Conservation (phyloP, 1,284 basidiomycete genomes). For the Ganoderma lucidum region DNA sequence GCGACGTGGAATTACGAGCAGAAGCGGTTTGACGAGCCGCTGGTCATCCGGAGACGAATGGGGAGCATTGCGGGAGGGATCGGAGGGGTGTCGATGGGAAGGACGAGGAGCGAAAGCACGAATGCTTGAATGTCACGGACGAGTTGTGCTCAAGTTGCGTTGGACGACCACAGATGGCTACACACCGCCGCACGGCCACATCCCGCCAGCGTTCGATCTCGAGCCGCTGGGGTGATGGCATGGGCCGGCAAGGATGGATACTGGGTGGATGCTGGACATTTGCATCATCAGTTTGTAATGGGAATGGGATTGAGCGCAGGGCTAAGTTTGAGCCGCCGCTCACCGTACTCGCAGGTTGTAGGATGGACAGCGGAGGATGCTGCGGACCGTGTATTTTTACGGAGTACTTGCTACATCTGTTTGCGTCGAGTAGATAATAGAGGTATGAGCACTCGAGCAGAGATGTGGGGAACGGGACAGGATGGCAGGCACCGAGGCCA, state of each 20-base stretch:
- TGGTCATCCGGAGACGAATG: constrained; percentile 44
- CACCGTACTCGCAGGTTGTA: constrained; percentile 6
- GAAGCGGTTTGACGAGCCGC: constrained; percentile 67
- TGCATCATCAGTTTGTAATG: neutral
- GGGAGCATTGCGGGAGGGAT: constrained; percentile 37
- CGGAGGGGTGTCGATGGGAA: constrained; percentile 24
- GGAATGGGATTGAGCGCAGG: constrained; percentile 5
- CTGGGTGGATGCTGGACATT: constrained; percentile 3
- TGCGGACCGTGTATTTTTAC: constrained; percentile 20
- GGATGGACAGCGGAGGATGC: neutral
- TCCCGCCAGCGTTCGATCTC: constrained; percentile 7
- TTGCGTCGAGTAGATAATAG: constrained; percentile 8
- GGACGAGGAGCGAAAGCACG: constrained; percentile 40
- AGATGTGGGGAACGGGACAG: neutral
- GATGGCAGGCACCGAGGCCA: constrained; percentile 11
- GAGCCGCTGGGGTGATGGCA: constrained; percentile 8
- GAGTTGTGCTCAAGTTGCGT: neutral
- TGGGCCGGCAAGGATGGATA: neutral
- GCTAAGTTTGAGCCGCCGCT: neutral
- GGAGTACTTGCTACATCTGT: constrained; percentile 9
- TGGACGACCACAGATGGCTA: neutral
- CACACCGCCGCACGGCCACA: neutral
- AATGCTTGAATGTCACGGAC: constrained; percentile 21
- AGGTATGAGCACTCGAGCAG: neutral
- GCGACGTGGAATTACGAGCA: constrained; percentile 81